phyloP scores from a whole-genome alignment of 2,329 filamentous ascomycete species.

The Chaetomium sp. region DNA sequence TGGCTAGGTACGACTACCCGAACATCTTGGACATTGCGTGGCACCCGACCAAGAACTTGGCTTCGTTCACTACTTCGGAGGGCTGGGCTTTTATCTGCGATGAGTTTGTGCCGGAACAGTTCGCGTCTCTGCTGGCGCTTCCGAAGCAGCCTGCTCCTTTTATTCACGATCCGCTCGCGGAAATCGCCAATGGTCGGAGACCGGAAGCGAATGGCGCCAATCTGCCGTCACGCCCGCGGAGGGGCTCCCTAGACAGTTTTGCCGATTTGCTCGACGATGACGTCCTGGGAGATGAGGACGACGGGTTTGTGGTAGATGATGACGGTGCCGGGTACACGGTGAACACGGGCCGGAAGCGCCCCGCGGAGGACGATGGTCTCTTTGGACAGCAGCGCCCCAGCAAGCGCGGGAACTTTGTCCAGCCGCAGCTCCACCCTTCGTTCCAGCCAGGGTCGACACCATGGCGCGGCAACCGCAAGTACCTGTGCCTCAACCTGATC shows the following conservation, averaged over 20 bases:
- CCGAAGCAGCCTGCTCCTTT: conserved; percentile 71
- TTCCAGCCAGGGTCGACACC: conserved; percentile 95
- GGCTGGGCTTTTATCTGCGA: conserved; percentile 90
- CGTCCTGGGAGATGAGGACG: conserved; percentile 35
- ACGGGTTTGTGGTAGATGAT: conserved; percentile 90
- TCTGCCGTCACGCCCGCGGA: conserved; percentile 47
- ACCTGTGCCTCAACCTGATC: conserved; percentile 86
- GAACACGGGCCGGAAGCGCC: conserved; percentile 44
- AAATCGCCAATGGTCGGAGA: conserved; percentile 59
- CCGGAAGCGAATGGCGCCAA: conserved; percentile 50
- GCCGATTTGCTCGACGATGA: conserved; percentile 70
- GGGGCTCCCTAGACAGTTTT: conserved; percentile 66
- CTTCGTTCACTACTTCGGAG: conserved; percentile 87
- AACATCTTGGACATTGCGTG: conserved; percentile 83
- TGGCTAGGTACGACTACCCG: conserved; percentile 71
- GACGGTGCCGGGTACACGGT: conserved; percentile 85
- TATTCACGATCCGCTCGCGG: conserved; percentile 69
- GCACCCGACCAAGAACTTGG: conserved; percentile 83
- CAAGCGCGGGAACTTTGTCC: conserved; percentile 44
- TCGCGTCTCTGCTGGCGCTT: conserved; percentile 49
- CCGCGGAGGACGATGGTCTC: conserved; percentile 46
- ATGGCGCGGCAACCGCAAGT: conserved; percentile 90
- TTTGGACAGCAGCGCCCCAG: conserved; percentile 33
- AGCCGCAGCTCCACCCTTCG: conserved; percentile 68
- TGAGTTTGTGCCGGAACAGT: conserved; percentile 57